phyloP scores from a whole-genome alignment of 352 stramenopile species.

The Globisporangium echinulatum region DNA sequence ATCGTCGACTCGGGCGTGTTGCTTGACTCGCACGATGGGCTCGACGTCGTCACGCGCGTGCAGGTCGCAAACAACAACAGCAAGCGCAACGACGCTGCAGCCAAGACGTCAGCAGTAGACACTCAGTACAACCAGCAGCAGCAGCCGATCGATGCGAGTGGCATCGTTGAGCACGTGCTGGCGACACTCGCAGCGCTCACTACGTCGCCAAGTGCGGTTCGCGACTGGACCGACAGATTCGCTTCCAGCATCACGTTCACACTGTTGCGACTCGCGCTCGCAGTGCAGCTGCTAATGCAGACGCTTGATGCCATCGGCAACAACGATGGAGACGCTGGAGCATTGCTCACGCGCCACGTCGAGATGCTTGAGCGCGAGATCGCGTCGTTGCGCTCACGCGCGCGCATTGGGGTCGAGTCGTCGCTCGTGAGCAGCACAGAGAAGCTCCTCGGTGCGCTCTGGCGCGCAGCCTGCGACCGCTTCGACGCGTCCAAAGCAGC shows the following conservation, averaged over 20 bases:
- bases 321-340: not conserved
- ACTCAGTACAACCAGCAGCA: not conserved
- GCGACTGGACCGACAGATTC: conserved; percentile 12
- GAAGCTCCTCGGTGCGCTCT: not conserved
- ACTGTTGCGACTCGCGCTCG: conserved; percentile 13
- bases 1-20: conserved; percentile 23
- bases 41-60: conserved; percentile 15
- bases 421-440: conserved; percentile 6
- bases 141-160: not conserved
- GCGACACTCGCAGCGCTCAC: not conserved
- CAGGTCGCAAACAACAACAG: not conserved
- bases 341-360: not conserved
- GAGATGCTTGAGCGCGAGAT: conserved; percentile 3
- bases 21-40: conserved; percentile 15
- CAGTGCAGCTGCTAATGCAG: conserved; percentile 13
- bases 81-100: not conserved
- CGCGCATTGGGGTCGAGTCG: conserved; percentile 6
- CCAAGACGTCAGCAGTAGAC: not conserved
- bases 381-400: conserved; percentile 1
- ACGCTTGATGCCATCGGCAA: not conserved
- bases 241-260: conserved; percentile 17
- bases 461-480: not conserved
- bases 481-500: not conserved
- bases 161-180: not conserved
- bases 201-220: not conserved